These are phyloP conservation scores for Saccharomycopsis hybrid DNA, from an alignment of 1,139 yeast species.

Conservation along the genomic window DNA sequence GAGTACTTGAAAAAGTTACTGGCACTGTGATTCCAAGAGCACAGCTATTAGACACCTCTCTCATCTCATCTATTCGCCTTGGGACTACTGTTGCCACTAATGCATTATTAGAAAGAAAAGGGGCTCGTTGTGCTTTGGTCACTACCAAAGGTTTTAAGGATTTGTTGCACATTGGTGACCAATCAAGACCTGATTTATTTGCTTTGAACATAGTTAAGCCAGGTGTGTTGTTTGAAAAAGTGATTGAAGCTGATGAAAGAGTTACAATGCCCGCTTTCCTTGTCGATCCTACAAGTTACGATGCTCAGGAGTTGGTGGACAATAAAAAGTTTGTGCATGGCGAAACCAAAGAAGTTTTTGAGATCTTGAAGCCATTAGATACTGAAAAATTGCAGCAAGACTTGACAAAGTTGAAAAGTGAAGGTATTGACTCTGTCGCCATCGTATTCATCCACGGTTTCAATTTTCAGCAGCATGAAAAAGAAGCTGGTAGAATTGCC, in stretches of 20 bases:
- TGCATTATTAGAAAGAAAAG: constrained; percentile 55
- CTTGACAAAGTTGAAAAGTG: constrained; percentile 23
- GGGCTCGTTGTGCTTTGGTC: constrained; percentile 49
- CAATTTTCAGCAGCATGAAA: constrained; percentile 62
- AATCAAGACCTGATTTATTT: constrained; percentile 64
- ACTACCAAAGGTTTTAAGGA: constrained; percentile 63
- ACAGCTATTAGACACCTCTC: constrained; percentile 37
- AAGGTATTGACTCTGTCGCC: constrained; percentile 59
- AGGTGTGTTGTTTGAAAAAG: constrained; percentile 52
- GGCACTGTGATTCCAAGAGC: constrained; percentile 46
- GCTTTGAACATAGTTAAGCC: constrained; percentile 55
- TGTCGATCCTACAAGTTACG: constrained; percentile 44
- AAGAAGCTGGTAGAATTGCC: constrained; percentile 52
- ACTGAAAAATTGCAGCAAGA: constrained; percentile 24
- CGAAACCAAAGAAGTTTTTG: constrained; percentile 30
- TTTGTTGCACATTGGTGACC: constrained; percentile 60
- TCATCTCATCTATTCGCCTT: constrained; percentile 59
- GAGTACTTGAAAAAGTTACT: constrained; percentile 57
- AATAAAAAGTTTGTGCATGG: constrained; percentile 29
- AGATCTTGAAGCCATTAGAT: constrained; percentile 29
- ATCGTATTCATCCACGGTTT: constrained; percentile 64
- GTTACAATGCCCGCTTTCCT: constrained; percentile 62
- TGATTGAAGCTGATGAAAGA: constrained; percentile 64
- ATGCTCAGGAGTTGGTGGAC: constrained; percentile 26
- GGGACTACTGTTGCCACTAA: constrained; percentile 81